Evolutionary conservation across 768 basidiomycete species (phyloP).

Genomic region (Amanita jacksonii): DNA sequence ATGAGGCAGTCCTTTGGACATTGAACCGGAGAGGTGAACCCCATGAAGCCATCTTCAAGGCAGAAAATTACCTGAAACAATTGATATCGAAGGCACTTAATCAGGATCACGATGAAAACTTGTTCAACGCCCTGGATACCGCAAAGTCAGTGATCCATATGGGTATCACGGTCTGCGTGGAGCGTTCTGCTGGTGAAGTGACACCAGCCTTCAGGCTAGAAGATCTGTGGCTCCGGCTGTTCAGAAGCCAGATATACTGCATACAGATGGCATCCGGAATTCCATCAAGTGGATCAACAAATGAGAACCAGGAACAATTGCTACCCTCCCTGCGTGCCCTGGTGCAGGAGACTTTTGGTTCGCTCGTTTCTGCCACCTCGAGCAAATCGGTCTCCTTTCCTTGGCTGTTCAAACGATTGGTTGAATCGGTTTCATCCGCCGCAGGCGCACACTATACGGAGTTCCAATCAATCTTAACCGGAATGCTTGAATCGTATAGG

Average conservation of each 20-base stretch:
- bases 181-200: conserved; percentile 42
- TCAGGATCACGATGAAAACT: conserved; percentile 20
- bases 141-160: conserved; percentile 51
- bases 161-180: conserved; percentile 61
- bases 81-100: conserved; percentile 37
- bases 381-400: conserved; percentile 83
- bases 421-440: conserved; percentile 57
- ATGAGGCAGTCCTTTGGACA: conserved; percentile 78
- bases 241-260: conserved; percentile 72
- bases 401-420: conserved; percentile 82
- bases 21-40: conserved; percentile 56
- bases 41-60: conserved; percentile 54
- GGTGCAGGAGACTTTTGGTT: conserved; percentile 76
- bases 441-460: conserved; percentile 74
- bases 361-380: conserved; percentile 78
- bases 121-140: conserved; percentile 32
- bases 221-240: conserved; percentile 83
- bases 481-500: conserved; percentile 94
- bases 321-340: conserved; percentile 55
- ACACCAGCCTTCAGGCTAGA: conserved; percentile 44
- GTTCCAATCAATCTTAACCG: conserved; percentile 81
- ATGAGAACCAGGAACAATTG: conserved; percentile 17
- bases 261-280: conserved; percentile 59
- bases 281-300: conserved; percentile 12
- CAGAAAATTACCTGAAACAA: conserved; percentile 46